phyloP scores from a whole-genome alignment of 352 stramenopile species.

The Phytophthora aleatoria region DNA sequence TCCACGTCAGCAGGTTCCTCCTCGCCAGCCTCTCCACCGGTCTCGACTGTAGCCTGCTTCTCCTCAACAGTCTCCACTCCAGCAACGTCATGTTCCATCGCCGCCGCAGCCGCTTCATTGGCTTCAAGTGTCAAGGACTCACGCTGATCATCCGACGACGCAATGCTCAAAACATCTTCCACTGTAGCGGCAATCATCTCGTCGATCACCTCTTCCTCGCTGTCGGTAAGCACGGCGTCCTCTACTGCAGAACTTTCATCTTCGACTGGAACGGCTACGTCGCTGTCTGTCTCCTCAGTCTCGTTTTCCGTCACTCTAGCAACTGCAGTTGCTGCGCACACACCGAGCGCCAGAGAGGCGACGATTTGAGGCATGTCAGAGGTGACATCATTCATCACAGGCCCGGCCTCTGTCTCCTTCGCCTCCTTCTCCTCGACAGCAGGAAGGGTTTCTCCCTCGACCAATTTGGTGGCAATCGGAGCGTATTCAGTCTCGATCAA shows the following conservation, averaged over 20 bases:
- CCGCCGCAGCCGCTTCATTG: background rate
- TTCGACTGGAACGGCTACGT: background rate
- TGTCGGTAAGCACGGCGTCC: conserved; percentile 2
- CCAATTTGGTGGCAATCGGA: background rate
- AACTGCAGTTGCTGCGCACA: background rate
- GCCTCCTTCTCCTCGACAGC: background rate
- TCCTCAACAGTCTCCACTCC: background rate
- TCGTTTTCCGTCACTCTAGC: background rate
- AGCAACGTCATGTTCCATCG: background rate
- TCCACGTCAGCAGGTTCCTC: background rate
- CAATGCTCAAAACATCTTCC: conserved; percentile 13
- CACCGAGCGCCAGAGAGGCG: conserved; percentile 14
- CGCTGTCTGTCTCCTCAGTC: background rate
- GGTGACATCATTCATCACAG: background rate
- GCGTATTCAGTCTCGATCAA: background rate
- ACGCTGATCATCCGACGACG: conserved; percentile 11
- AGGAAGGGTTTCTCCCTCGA: background rate
- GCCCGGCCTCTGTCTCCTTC: background rate
- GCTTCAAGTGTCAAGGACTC: conserved; percentile 16
- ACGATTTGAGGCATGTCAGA: conserved; percentile 23
- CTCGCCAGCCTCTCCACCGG: background rate
- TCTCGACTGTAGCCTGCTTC: conserved; percentile 1
- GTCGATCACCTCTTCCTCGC: conserved; percentile 17
- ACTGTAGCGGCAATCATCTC: conserved; percentile 13
- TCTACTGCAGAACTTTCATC: background rate